Percentiles rank a stretch among this genome's conserved stretches.
Conservation (phyloP, 2,329 filamentous ascomycete genomes). For the Talaromyces marneffei region DNA sequence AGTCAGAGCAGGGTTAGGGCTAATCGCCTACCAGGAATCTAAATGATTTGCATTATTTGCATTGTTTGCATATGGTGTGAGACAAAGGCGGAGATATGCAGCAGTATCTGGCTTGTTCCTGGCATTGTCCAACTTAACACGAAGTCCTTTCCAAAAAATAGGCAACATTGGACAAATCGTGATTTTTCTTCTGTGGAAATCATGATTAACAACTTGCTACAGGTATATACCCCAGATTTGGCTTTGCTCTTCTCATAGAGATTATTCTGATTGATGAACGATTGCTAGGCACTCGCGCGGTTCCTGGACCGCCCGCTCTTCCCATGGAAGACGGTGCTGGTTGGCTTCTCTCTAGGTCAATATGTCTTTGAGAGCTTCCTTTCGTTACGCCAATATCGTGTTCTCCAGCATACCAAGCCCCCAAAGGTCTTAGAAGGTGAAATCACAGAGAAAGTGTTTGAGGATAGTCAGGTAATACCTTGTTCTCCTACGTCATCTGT, state of each 20-base stretch:
- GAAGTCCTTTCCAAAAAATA: not conserved
- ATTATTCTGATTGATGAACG: not conserved
- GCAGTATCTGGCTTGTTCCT: not conserved
- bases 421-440: constrained; percentile 85
- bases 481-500: not conserved
- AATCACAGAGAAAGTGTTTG: constrained; percentile 82
- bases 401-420: constrained; percentile 71
- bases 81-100: not conserved
- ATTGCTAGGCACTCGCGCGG: constrained; percentile 61
- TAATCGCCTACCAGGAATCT: not conserved
- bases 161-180: not conserved
- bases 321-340: constrained; percentile 94
- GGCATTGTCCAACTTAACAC: constrained; percentile 1
- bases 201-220: constrained; percentile 9
- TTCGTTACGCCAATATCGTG: constrained; percentile 80
- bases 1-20: not conserved
- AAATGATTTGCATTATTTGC: not conserved
- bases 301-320: constrained; percentile 87
- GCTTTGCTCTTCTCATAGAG: not conserved
- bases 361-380: constrained; percentile 87
- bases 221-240: not conserved
- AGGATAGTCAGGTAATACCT: constrained; percentile 71
- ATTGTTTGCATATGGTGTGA: not conserved
- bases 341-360: constrained; percentile 89
- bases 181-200: not conserved